phyloP scores from a whole-genome alignment of 129 eudicot species.

The Cynara cardunculus region DNA sequence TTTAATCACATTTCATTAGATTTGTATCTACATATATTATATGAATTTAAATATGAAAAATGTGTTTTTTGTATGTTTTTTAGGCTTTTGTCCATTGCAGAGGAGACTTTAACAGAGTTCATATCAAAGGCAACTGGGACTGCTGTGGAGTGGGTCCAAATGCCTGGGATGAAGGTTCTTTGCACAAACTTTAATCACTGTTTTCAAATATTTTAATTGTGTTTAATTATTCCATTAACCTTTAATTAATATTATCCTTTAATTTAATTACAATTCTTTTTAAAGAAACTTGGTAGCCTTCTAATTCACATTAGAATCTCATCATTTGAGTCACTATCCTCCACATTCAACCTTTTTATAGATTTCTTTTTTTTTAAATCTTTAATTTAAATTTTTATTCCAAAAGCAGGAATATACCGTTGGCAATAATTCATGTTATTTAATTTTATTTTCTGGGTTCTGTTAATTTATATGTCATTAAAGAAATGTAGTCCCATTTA shows the following conservation, averaged over 20 bases:
- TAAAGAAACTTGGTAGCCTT: conserved; percentile 45
- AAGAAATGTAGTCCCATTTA: neutral
- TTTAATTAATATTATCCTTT: conserved; percentile 31
- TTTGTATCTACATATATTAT: neutral
- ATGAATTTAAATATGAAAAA: conserved; percentile 15
- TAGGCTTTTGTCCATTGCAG: conserved; percentile 87
- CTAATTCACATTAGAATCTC: conserved; percentile 43
- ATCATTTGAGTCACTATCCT: conserved; percentile 51
- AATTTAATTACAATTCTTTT: conserved; percentile 24
- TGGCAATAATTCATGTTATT: neutral
- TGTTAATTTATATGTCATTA: neutral
- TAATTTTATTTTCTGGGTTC: neutral
- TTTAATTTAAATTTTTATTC: neutral
- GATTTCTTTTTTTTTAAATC: neutral
- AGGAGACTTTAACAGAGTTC: conserved; percentile 94
- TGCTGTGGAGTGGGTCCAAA: conserved; percentile 93
- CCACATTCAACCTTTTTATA: conserved; percentile 37
- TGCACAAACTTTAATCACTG: conserved; percentile 21
- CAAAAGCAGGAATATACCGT: conserved; percentile 24
- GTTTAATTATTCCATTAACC: conserved; percentile 34
- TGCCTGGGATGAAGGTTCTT: conserved; percentile 95
- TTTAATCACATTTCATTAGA: conserved; percentile 9
- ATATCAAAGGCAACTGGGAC: conserved; percentile 91
- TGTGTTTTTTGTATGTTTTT: conserved; percentile 38
- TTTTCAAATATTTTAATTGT: conserved; percentile 7